phyloP scores from a whole-genome alignment of 768 basidiomycete species.

The Lactarius sp. region DNA sequence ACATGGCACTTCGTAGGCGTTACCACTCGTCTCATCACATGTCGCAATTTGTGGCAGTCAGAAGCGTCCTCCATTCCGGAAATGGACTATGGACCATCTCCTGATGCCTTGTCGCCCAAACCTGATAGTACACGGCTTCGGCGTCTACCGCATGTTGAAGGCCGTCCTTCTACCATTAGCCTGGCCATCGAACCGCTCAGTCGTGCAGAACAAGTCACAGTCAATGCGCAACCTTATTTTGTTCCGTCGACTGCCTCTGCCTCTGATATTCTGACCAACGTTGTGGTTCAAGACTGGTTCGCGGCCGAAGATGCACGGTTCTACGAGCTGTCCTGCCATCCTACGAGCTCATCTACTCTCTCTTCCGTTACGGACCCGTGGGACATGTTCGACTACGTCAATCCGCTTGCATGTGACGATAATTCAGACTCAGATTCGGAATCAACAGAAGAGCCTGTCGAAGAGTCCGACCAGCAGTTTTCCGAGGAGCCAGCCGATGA shows the following conservation, averaged over 20 bases:
- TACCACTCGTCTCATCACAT: not conserved
- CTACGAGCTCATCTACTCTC: not conserved
- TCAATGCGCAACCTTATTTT: constrained; percentile 10
- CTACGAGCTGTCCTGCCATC: not conserved
- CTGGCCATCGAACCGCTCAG: not conserved
- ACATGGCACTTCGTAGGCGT: not conserved
- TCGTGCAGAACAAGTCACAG: not conserved
- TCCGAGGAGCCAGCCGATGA: not conserved
- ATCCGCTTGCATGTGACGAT: not conserved
- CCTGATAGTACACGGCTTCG: not conserved
- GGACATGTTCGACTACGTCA: not conserved
- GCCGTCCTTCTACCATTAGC: not conserved
- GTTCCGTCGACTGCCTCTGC: constrained; percentile 20
- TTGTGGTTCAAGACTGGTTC: constrained; percentile 15
- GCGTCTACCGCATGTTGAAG: not conserved
- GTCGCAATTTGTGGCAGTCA: not conserved
- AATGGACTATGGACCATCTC: not conserved
- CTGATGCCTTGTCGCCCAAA: not conserved
- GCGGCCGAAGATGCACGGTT: not conserved
- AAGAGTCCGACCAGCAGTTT: not conserved
- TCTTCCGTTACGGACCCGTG: constrained; percentile 1
- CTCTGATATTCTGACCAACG: constrained; percentile 12
- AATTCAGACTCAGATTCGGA: not conserved
- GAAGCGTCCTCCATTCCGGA: not conserved
- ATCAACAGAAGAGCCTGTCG: not conserved